Evolutionary conservation across 1,284 basidiomycete genomes (phyloP).

Genomic region (Tilletiopsis washingtonensis): DNA sequence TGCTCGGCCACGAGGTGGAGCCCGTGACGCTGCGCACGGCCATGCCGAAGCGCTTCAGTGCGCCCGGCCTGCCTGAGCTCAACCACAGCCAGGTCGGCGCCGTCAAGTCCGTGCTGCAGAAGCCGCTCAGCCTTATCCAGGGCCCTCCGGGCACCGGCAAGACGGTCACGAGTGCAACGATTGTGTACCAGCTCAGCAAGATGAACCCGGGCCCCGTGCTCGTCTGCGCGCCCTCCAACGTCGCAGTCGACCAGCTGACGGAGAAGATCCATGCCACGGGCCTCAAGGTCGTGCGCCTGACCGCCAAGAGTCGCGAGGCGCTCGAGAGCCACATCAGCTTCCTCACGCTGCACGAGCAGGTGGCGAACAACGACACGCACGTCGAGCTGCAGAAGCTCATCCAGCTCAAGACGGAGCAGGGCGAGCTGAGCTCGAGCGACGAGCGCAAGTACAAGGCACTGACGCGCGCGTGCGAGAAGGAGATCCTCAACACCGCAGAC

Average conservation of each 20-base stretch:
- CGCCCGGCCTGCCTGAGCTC: slow-evolving; percentile 91
- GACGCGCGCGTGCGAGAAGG: slow-evolving; percentile 89
- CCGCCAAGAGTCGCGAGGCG: slow-evolving; percentile 95
- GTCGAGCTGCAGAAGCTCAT: slow-evolving; percentile 90
- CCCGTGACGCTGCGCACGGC: slow-evolving; percentile 73
- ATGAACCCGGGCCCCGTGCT: slow-evolving; percentile 99
- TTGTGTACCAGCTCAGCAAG: slow-evolving; percentile 96
- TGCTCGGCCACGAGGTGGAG: slow-evolving; percentile 89
- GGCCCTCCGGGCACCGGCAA: slow-evolving; percentile 98
- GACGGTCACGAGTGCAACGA: slow-evolving; percentile 98
- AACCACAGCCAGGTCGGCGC: slow-evolving; percentile 99
- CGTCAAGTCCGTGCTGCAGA: slow-evolving; percentile 95
- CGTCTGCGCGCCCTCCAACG: slow-evolving; percentile 97
- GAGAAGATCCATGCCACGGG: slow-evolving; percentile 98
- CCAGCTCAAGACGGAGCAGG: slow-evolving; percentile 92
- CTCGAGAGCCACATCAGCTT: slow-evolving; percentile 87
- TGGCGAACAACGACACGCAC: slow-evolving; percentile 72
- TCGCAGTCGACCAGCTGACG: slow-evolving; percentile 96
- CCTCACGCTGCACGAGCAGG: slow-evolving; percentile 93
- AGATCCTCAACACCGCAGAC: slow-evolving; percentile 87
- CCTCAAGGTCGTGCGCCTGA: slow-evolving; percentile 91
- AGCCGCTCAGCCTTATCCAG: slow-evolving; percentile 88
- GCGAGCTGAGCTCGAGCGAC: slow-evolving; percentile 89
- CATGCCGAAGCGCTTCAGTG: slow-evolving; percentile 94
- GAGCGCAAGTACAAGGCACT: slow-evolving; percentile 96